Base-by-base conservation (phyloP, 2,329 filamentous ascomycete species). In the Hypoxylon sp. region DNA sequence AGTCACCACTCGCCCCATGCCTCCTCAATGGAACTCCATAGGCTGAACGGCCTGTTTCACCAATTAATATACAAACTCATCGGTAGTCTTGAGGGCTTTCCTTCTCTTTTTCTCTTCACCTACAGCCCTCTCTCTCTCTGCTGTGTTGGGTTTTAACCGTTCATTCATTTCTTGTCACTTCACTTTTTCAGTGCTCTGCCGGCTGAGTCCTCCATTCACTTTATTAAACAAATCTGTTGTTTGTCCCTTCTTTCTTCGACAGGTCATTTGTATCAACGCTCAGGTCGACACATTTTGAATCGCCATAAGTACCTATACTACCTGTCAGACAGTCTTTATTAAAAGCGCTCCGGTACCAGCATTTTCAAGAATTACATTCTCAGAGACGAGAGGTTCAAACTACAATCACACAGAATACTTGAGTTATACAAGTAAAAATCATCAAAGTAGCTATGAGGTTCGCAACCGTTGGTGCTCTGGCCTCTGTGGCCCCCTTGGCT, bases 401-500 rank as follows among this genome's bases (percentile, higher is more conserved):
- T 46, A 30, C 60, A 33, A 22, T 57, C 57, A 11, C 62, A 58
- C 40, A 53, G 52, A 61, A 51, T 42, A 62, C 50, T 16, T 64
- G 22, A 56, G 32, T 22, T 33, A 28, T 61, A 64, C 12, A 30
- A 63, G 58, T 24, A 20, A n/a, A 49, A 46, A 45, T 20, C 33
- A 20, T 12, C 45, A 20, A 44, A 54, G 8, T 50, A 70, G 48
- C 69, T 24, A 75, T 75, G 74, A 75, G 42, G 65, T 65, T 71
- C 49, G 56, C 70, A 57, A 69, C 71, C 18, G 46, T 70, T 46
- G 40, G 66, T 28, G 45, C 64, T 4, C 44, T 74, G 50, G 71
- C 71, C 63, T 58, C 67, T 44, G 40, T 80, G 66, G 81, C 81
- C 67, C 76, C 78, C 50, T 75, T 79, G 64, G 76, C 78, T 32